These are phyloP conservation scores for Coprinopsis cinerea DNA, from an alignment of 768 basidiomycete species.

Conservation along the genomic window DNA sequence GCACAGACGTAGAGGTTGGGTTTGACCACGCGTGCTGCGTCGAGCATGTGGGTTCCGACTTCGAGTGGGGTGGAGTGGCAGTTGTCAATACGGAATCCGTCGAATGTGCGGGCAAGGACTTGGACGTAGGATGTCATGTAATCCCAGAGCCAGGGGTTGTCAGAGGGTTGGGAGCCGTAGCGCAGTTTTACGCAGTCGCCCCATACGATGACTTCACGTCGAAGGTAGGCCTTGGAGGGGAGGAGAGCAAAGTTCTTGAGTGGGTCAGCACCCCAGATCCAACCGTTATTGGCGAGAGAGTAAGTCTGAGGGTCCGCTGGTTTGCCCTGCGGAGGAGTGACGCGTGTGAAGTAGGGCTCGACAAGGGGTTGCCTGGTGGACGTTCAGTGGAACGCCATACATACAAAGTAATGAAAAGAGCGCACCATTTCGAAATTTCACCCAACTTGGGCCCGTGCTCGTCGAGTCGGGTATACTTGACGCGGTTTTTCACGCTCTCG, in stretches of 20 bases:
- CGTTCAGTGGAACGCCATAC: constrained; percentile 7
- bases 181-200: constrained; percentile 97
- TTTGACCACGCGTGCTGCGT: constrained; percentile 81
- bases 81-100: constrained; percentile 98
- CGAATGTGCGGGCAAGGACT: constrained; percentile 75
- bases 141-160: constrained; percentile 93
- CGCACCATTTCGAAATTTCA: constrained; percentile 68
- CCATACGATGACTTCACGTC: constrained; percentile 97
- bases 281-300: constrained; percentile 94
- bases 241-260: constrained; percentile 89
- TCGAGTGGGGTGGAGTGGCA: constrained; percentile 96
- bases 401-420: not conserved
- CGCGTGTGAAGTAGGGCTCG: constrained; percentile 88
- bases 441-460: constrained; percentile 79
- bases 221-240: constrained; percentile 90
- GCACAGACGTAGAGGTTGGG: constrained; percentile 96
- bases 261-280: constrained; percentile 98
- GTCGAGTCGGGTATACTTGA: constrained; percentile 80
- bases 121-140: constrained; percentile 85
- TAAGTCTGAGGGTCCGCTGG: constrained; percentile 48
- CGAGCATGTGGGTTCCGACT: constrained; percentile 94
- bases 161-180: constrained; percentile 72
- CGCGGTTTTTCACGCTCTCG: constrained; percentile 66
- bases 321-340: constrained; percentile 35
- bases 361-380: constrained; percentile 68